phyloP scores from a whole-genome alignment of 176 grass and related monocot genomes.

The Aechmea fasciata region DNA sequence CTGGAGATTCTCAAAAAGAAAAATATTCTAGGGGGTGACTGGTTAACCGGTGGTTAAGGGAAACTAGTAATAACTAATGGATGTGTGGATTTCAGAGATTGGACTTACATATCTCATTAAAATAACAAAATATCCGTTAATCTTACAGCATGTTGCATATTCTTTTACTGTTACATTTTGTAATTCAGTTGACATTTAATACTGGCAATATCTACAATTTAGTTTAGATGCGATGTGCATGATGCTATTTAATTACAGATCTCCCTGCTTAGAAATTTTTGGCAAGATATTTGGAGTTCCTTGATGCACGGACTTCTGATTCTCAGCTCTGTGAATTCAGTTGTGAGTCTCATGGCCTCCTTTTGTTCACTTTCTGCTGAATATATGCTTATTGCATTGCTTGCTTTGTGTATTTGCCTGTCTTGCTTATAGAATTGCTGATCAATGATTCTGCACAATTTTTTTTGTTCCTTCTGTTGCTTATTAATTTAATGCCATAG shows the following conservation, averaged over 20 bases:
- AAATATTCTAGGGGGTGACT: no score
- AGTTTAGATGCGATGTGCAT: conserved; percentile 1
- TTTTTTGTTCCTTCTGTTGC: no score
- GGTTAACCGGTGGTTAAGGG: no score
- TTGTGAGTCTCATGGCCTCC: conserved; percentile 49
- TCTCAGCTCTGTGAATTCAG: conserved; percentile 41
- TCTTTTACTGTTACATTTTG: background rate
- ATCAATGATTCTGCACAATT: no score
- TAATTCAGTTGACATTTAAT: conserved; percentile 8
- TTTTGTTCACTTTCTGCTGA: conserved; percentile 8
- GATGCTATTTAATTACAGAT: conserved; percentile 37
- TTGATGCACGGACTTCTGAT: conserved; percentile 61
- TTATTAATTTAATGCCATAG: no score
- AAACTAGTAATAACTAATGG: no score
- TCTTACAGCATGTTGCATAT: no score
- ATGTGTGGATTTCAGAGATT: no score
- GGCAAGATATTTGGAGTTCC: conserved; percentile 84
- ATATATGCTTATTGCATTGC: background rate
- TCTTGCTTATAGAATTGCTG: background rate
- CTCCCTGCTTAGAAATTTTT: conserved; percentile 48
- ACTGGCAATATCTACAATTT: conserved; percentile 3
- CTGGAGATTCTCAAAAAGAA: no score
- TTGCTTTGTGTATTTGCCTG: background rate
- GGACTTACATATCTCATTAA: no score
- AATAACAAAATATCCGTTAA: no score